These are phyloP conservation scores for Podospora australis DNA, from an alignment of 495 filamentous ascomycete species.

Conservation along the genomic window DNA sequence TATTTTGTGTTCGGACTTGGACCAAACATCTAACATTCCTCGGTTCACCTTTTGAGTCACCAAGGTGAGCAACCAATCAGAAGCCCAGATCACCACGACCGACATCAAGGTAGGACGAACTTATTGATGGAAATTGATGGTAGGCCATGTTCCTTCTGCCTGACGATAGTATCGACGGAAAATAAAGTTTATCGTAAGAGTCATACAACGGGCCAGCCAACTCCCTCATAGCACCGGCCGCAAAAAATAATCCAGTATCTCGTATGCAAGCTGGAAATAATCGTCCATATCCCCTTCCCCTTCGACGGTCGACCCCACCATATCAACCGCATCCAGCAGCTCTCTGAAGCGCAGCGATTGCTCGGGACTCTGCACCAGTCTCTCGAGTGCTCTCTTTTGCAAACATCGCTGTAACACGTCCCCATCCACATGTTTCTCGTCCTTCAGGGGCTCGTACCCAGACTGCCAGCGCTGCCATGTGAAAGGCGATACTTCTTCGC, in stretches of 20 bases:
- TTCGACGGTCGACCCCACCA: constrained; percentile 4
- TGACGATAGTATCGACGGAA: no score
- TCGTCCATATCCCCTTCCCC: constrained; percentile 15
- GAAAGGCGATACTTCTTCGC: constrained; percentile 18
- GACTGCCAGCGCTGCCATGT: constrained; percentile 7
- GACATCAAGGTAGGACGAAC: no score
- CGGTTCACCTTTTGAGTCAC: no score
- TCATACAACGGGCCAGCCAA: no score
- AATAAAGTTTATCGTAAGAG: no score
- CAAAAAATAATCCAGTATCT: constrained; percentile 41
- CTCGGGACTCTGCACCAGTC: constrained; percentile 30
- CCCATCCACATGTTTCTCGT: constrained; percentile 59
- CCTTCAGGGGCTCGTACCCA: constrained; percentile 18
- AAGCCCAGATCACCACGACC: no score
- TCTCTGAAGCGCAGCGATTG: constrained; percentile 22
- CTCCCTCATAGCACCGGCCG: constrained; percentile 36
- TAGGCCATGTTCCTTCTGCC: no score
- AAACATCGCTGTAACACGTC: constrained; percentile 54
- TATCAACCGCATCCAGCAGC: constrained; percentile 33
- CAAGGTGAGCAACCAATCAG: no score
- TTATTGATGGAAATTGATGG: no score
- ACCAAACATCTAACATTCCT: no score
- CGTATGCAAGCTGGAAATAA: constrained; percentile 38
- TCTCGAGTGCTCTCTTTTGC: constrained; percentile 39
- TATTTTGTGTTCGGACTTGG: no score